phyloP scores from a whole-genome alignment of 331 rosid genomes.

The Rhamnella rubrinervis region DNA sequence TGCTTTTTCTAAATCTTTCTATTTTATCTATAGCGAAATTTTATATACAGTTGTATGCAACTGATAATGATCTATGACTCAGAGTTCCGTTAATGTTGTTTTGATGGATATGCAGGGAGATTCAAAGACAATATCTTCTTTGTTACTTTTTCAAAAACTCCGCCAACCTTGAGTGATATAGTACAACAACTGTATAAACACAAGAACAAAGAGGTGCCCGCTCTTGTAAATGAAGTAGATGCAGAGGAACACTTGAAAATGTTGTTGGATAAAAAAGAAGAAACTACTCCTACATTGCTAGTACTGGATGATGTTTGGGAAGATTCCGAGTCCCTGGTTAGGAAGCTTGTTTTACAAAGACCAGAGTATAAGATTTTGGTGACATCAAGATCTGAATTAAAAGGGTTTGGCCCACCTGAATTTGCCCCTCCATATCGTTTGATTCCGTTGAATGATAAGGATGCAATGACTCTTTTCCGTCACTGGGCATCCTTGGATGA shows the following conservation, averaged over 20 bases:
- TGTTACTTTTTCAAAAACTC: slow-evolving; percentile 41
- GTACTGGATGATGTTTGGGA: slow-evolving; percentile 60
- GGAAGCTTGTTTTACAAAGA: slow-evolving; percentile 22
- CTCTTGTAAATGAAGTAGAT: slow-evolving; percentile 29
- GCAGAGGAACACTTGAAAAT: slow-evolving; percentile 29
- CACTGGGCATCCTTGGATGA: slow-evolving; percentile 30
- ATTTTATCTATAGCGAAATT: too few relatives aligned
- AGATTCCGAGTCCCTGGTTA: slow-evolving; percentile 44
- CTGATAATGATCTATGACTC: too few relatives aligned
- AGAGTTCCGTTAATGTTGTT: too few relatives aligned
- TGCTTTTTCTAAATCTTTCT: too few relatives aligned
- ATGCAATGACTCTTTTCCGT: slow-evolving; percentile 40
- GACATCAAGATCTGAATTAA: slow-evolving; percentile 57
- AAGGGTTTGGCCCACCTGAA: slow-evolving; percentile 27
- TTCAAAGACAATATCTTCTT: slow-evolving; percentile 50
- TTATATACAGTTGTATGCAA: too few relatives aligned
- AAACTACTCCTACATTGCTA: slow-evolving; percentile 33
- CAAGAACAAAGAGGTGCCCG: slow-evolving; percentile 28
- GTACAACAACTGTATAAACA: slow-evolving; percentile 34
- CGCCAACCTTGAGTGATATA: slow-evolving; percentile 37
- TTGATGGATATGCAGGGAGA: slow-evolving; percentile 35
- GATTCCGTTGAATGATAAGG: slow-evolving; percentile 26
- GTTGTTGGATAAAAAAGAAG: slow-evolving; percentile 31
- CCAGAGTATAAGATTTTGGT: slow-evolving; percentile 46
- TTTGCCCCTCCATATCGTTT: slow-evolving; percentile 26